Base-by-base conservation (phyloP, 2,329 filamentous ascomycete genomes). In the Dothiorella sarmentorum region DNA sequence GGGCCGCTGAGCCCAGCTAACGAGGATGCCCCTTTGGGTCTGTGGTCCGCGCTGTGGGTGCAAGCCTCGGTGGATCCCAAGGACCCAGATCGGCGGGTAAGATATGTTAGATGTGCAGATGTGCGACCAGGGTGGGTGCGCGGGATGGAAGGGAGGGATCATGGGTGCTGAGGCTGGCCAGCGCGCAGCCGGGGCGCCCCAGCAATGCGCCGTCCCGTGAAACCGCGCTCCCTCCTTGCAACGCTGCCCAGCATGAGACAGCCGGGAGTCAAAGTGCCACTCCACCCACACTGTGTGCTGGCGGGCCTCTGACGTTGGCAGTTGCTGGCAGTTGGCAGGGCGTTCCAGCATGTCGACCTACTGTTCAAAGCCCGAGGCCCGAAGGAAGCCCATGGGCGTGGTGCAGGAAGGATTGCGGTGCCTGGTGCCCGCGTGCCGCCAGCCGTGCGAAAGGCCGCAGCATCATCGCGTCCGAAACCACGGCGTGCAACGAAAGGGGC, bases 61-160 rank as follows among this genome's bases (percentile, higher is more conserved):
- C 55, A 47, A n/a, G 42, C 42, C 55, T 58, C 49, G 55, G 55
- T 58, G 55, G 55, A 58, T 47, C 55, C 49, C 55, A 29, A 47
- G 43, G 44, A 43, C 44, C 56, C 56, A 58, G 56, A 58, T 58
- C 56, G 56, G 56, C 56, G 56, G 56, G 56, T 51, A 58, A 52
- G 56, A 56, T 56, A 35, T 56, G 37, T 47, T 47, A 57, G 55
- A 59, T 58, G 57, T 53, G 57, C 57, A 59, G 57, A 59, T 59
- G 57, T 59, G 57, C 57, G 47, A 59, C 57, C 49, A 38, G 57
- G 57, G 57, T 59, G 57, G 13, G 38, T 31, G 40, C 38, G 57
- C 47, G 49, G 47, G 57, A 52, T 37, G 49, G 29, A 31, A 49
- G 56, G 56, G 56, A 47, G 43, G 42, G 56, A 49, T 49, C 33